phyloP scores from a whole-genome alignment of 2,329 filamentous ascomycete species.

The Teratosphaeria gauchensis region DNA sequence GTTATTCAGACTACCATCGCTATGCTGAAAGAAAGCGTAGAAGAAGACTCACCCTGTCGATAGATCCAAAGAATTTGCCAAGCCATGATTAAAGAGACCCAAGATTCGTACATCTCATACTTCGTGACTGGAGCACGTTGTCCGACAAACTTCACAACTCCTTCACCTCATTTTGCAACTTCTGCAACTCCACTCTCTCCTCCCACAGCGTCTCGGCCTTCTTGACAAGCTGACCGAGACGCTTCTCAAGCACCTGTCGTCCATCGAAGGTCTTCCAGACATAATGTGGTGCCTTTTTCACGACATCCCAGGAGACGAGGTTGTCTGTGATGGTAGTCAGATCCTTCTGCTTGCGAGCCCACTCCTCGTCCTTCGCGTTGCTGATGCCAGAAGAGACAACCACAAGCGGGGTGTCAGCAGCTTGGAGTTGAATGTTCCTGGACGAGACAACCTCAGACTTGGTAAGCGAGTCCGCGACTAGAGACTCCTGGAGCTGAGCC shows the following conservation, averaged over 20 bases:
- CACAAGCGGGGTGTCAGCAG: constrained; percentile 62
- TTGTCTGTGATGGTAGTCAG: constrained; percentile 71
- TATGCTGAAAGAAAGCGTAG: not conserved
- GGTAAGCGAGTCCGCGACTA: constrained; percentile 77
- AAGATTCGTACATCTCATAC: not conserved
- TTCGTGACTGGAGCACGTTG: not conserved
- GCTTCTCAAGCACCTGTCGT: constrained; percentile 65
- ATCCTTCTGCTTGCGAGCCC: constrained; percentile 79
- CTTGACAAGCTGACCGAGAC: constrained; percentile 59
- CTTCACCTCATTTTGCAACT: not conserved
- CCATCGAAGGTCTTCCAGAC: constrained; percentile 74
- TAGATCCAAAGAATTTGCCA: not conserved
- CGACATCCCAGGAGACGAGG: constrained; percentile 74
- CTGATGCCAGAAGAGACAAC: constrained; percentile 74
- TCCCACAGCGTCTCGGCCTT: constrained; percentile 3
- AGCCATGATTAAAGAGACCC: not conserved
- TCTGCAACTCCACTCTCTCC: not conserved
- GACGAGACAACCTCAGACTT: constrained; percentile 73
- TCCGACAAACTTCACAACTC: not conserved
- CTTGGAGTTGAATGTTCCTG: constrained; percentile 77
- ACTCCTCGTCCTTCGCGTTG: constrained; percentile 56
- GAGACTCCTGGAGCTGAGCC: constrained; percentile 81
- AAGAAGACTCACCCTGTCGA: not conserved
- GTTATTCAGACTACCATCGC: not conserved
- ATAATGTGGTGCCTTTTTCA: constrained; percentile 72